Evolutionary conservation across 2,329 filamentous ascomycete genomes (phyloP), one percentile per base, ranked within the genome.

Genomic region (Pseudogymnoascus sp.): DNA sequence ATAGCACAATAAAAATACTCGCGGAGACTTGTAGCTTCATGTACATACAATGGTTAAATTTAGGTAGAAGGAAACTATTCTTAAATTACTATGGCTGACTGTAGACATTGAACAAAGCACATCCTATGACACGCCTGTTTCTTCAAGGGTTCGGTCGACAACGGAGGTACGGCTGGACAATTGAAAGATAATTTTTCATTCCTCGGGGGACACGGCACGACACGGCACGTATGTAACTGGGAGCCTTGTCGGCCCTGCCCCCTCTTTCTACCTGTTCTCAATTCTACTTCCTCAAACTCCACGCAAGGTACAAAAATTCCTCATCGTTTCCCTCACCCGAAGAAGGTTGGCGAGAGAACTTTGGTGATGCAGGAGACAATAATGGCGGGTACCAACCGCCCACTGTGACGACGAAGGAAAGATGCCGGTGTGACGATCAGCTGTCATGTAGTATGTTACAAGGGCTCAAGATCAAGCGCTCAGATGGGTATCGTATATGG

Each of bases 341-440:
- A 66, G 68, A 69, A 68, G 61, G 54, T 17, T 59, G 65, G 65
- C 64, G 41, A 65, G 47, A 65, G 66, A 65, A 67, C 66, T 62
- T 64, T 59, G 62, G 35, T 63, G 68, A 68, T 69, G 60, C 67
- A 65, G 61, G 61, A 69, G 68, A 69, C 66, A 66, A 68, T 69
- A 62, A 63, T 64, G 59, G 63, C 66, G 65, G 44, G 65, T 67
- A 68, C 62, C 66, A 64, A 69, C 70, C 68, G 67, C 70, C 69
- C 24, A 63, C 64, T 63, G 66, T 63, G 64, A 67, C 65, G 64
- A 68, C 63, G 67, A 69, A 65, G 67, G 68, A 68, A 70, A 62
- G 64, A 61, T 65, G 59, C 61, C 58, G 64, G 63, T 65, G 65
- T 60, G 64, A 60, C 61, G 63, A 61, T 62, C 44, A 50, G 63